Conservation (phyloP, 2,329 filamentous ascomycete genomes). For the Ascochyta pisi region DNA sequence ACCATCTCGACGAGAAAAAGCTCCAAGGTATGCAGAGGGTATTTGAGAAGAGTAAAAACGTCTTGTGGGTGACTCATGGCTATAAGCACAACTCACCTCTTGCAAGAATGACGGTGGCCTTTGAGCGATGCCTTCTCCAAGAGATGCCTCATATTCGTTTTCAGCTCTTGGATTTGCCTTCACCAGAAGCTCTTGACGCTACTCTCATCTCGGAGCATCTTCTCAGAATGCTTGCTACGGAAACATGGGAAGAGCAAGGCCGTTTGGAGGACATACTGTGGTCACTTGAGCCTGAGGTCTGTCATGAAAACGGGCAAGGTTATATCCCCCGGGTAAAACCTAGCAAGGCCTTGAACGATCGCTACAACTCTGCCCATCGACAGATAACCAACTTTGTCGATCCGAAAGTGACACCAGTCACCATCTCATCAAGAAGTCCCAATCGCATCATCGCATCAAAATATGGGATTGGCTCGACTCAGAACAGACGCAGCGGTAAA, state of each 20-base stretch:
- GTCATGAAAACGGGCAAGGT: background rate
- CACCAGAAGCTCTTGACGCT: background rate
- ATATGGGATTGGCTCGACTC: too few relatives aligned
- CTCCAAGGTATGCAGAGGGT: slow-evolving; percentile 5
- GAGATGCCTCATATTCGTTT: slow-evolving; percentile 15
- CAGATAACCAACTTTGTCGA: background rate
- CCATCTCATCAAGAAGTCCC: background rate
- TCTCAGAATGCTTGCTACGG: background rate
- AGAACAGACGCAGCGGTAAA: background rate
- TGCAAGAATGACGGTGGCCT: slow-evolving; percentile 17
- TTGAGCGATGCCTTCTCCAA: slow-evolving; percentile 5
- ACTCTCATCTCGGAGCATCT: background rate
- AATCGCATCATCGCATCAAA: background rate
- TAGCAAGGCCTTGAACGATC: slow-evolving; percentile 18
- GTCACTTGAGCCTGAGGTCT: slow-evolving; percentile 7
- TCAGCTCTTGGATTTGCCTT: slow-evolving; percentile 17
- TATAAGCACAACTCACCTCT: slow-evolving; percentile 9
- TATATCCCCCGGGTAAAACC: slow-evolving; percentile 11
- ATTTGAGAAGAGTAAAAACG: background rate
- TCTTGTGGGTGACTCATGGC: slow-evolving; percentile 23
- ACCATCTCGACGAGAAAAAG: background rate
- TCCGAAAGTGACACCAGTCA: background rate
- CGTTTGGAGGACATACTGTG: background rate
- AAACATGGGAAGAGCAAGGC: background rate
- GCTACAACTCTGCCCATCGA: slow-evolving; percentile 29